Evolutionary conservation across 2,329 filamentous ascomycete species (phyloP).

Genomic region (Parasarocladium wereldwijsianum): DNA sequence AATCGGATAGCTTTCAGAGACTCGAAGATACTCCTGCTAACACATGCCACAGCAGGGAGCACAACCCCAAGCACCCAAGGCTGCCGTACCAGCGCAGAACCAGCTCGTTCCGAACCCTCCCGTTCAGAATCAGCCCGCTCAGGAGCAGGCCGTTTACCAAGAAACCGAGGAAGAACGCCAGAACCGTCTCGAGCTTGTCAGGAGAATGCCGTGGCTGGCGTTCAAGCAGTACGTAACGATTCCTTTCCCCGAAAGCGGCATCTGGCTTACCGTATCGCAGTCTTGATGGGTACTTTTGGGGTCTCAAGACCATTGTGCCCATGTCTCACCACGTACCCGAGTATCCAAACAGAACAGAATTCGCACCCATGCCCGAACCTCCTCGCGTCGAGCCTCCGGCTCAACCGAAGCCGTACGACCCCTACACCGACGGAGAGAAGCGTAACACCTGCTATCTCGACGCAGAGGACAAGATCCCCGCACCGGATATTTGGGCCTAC

Average conservation of each 20-base stretch:
- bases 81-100: not conserved
- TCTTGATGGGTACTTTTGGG: constrained; percentile 67
- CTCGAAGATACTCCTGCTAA: not conserved
- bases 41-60: constrained; percentile 4
- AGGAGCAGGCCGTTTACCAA: constrained; percentile 14
- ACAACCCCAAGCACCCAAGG: constrained; percentile 1
- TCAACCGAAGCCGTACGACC: constrained; percentile 41
- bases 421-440: constrained; percentile 42
- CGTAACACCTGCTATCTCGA: constrained; percentile 52
- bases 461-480: constrained; percentile 35
- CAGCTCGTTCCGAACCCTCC: not conserved
- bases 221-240: constrained; percentile 20
- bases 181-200: constrained; percentile 11
- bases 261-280: constrained; percentile 26
- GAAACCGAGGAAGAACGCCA: constrained; percentile 5
- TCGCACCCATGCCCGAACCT: constrained; percentile 16
- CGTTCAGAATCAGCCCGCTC: no score
- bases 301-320: constrained; percentile 55
- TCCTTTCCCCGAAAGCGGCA: not conserved
- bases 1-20: not conserved
- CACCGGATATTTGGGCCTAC: constrained; percentile 53
- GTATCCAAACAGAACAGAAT: constrained; percentile 41
- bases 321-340: constrained; percentile 53
- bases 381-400: constrained; percentile 21
- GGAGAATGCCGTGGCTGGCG: constrained; percentile 23